These are phyloP conservation scores for Bruguiera gymnorhiza DNA, from an alignment of 345 rosid genomes.

Conservation along the genomic window DNA sequence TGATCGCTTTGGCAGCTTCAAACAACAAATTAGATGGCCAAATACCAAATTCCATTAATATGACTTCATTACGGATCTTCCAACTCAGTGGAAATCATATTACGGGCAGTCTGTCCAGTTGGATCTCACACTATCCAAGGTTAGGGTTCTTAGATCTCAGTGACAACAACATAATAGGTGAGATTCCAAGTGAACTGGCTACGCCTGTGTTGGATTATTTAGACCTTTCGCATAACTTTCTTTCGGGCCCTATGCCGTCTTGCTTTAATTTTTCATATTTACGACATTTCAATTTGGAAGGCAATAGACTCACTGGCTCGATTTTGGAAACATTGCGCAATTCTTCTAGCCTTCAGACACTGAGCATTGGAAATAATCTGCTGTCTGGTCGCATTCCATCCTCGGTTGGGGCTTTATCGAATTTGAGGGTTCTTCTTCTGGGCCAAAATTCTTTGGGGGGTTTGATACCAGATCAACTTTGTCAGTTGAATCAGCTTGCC, in stretches of 20 bases:
- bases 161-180: not conserved
- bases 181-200: not conserved
- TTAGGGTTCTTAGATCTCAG: not conserved
- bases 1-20: too few species aligned
- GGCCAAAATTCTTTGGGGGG: not conserved
- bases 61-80: too few species aligned
- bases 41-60: too few species aligned
- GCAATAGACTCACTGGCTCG: not conserved
- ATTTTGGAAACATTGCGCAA: not conserved
- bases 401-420: not conserved
- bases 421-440: not conserved
- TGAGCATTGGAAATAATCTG: not conserved
- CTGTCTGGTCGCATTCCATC: not conserved
- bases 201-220: not conserved
- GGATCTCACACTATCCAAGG: too few species aligned
- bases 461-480: not conserved
- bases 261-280: not conserved
- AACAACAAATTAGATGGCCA: too few species aligned
- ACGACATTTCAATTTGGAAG: not conserved
- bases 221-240: constrained; percentile 1
- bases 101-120: too few species aligned
- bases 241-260: not conserved
- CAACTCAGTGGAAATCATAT: too few species aligned
- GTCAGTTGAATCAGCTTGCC: not conserved
- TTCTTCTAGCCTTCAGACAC: not conserved